Base-by-base conservation (phyloP, 352 stramenopile species). In the Globisporangium emineosum region DNA sequence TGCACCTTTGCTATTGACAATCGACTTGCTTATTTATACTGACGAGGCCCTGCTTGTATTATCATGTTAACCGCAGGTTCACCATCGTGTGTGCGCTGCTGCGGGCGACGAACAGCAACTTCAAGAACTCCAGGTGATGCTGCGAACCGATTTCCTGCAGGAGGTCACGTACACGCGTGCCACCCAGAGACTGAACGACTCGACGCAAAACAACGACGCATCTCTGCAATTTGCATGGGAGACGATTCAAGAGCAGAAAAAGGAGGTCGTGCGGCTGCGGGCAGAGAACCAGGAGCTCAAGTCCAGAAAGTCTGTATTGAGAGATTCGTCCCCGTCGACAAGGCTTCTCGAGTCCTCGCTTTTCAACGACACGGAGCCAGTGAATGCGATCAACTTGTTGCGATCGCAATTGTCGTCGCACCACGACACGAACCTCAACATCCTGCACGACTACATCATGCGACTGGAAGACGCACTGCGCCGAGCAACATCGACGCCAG, bases 141-240 rank as follows among this genome's bases (percentile, higher is more conserved):
- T 90, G 47, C 66, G 76, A 5, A 71, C 70, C 0, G 79, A 86
- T 45, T 84, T 90, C 32, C 63, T 90, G 25, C 67, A 85, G n/a
- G 71, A 88, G 52, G 66, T 79, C 3, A 54, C 58, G 8, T 55
- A 69, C n/a, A 69, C 56, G 12, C 57, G 35, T 19, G 56, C 60
- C 17, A 61, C 61, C 25, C 62, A 68, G 33, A 61, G 62, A 0
- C 45, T 69, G 53, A 68, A 66, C 49, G 61, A 74, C 29, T 62
- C 53, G 10, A 67, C 73, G 29, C 66, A 76, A 9, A 71, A 72
- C 53, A 80, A 78, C 19, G 81, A 90, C 23, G 74, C 81, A 0
- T 90, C 81, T 21, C 60, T 90, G n/a, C 81, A 90, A 62, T 90
- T 90, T 35, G 81, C 79, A 8, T 90, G 79, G 79, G 81, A 90